A percentile compares a stretch with the other conserved stretches of the same genome.
Evolutionary conservation across 495 filamentous ascomycete genomes (phyloP).

Genomic region (Aspergillus baeticus): DNA sequence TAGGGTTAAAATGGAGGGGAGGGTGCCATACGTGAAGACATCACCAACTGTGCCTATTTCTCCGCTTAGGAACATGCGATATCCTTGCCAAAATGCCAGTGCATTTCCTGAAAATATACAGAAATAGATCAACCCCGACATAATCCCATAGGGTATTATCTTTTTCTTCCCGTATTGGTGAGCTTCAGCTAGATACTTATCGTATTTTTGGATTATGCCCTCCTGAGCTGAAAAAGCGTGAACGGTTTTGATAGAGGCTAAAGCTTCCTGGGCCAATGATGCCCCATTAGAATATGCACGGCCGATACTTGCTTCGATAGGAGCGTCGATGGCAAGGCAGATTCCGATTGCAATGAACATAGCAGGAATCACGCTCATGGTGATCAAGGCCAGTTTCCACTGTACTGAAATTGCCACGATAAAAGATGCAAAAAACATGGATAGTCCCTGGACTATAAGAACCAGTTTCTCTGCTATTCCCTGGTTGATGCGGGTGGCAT

Average conservation of each 20-base stretch:
- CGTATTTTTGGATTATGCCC: constrained; percentile 31
- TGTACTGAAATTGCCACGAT: constrained; percentile 43
- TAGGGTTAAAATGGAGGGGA: constrained; percentile 12
- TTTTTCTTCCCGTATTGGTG: constrained; percentile 26
- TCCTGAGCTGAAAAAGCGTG: constrained; percentile 48
- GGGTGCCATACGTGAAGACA: constrained; percentile 35
- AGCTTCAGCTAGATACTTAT: constrained; percentile 23
- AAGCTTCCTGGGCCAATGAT: constrained; percentile 41
- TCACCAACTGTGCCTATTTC: constrained; percentile 33
- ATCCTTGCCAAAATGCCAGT: constrained; percentile 51
- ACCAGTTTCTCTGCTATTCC: constrained; percentile 42
- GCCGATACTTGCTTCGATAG: constrained; percentile 21
- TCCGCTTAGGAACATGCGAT: constrained; percentile 30
- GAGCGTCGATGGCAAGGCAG: constrained; percentile 10
- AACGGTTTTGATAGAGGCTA: constrained; percentile 44
- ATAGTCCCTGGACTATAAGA: constrained; percentile 38
- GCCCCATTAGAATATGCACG: constrained; percentile 21
- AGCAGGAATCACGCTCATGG: constrained; percentile 25
- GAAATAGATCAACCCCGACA: constrained; percentile 44
- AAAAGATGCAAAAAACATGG: constrained; percentile 46
- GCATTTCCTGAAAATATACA: constrained; percentile 41
- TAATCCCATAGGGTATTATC: constrained; percentile 30
- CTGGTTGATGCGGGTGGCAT: constrained; percentile 38
- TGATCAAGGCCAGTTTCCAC: constrained; percentile 42
- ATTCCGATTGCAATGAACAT: constrained; percentile 22